phyloP scores from a whole-genome alignment of 2,329 filamentous ascomycete genomes.

The Trichoderma sp. region DNA sequence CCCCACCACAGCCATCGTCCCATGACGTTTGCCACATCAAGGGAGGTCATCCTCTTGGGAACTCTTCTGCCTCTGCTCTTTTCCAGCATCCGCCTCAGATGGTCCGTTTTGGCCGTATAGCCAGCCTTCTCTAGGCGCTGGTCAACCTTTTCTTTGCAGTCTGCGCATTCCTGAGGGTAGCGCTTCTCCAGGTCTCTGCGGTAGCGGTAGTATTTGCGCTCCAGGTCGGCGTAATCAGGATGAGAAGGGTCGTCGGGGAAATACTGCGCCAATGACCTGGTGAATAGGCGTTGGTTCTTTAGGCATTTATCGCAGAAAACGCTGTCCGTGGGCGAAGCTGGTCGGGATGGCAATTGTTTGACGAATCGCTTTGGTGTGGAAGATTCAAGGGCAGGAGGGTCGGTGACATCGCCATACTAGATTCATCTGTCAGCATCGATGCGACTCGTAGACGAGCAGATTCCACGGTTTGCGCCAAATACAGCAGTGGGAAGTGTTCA shows the following conservation, averaged over 20 bases:
- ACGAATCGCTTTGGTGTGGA: slow-evolving; percentile 32
- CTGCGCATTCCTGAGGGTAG: slow-evolving; percentile 84
- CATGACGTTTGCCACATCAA: slow-evolving; percentile 43
- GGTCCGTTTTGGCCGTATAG: slow-evolving; percentile 81
- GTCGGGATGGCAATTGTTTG: slow-evolving; percentile 39
- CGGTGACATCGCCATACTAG: slow-evolving; percentile 83
- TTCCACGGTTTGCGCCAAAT: not conserved
- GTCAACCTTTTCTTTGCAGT: slow-evolving; percentile 73
- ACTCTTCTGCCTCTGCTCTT: slow-evolving; percentile 46
- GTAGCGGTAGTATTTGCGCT: slow-evolving; percentile 67
- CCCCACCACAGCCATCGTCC: slow-evolving; percentile 48
- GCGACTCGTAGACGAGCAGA: not conserved
- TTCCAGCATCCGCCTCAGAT: slow-evolving; percentile 71
- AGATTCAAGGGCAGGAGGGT: slow-evolving; percentile 62
- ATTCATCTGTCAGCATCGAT: slow-evolving; percentile 13
- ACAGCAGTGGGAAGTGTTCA: not conserved
- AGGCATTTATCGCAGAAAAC: slow-evolving; percentile 74
- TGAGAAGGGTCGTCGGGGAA: slow-evolving; percentile 62
- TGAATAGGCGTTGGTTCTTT: slow-evolving; percentile 84
- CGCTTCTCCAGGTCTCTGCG: slow-evolving; percentile 70
- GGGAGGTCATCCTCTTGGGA: slow-evolving; percentile 31
- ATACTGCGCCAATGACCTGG: slow-evolving; percentile 74
- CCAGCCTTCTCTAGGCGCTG: slow-evolving; percentile 65
- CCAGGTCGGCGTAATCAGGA: slow-evolving; percentile 65
- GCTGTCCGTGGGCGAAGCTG: slow-evolving; percentile 33